phyloP scores from a whole-genome alignment of 345 rosid genomes.

The Syzygium jambos region DNA sequence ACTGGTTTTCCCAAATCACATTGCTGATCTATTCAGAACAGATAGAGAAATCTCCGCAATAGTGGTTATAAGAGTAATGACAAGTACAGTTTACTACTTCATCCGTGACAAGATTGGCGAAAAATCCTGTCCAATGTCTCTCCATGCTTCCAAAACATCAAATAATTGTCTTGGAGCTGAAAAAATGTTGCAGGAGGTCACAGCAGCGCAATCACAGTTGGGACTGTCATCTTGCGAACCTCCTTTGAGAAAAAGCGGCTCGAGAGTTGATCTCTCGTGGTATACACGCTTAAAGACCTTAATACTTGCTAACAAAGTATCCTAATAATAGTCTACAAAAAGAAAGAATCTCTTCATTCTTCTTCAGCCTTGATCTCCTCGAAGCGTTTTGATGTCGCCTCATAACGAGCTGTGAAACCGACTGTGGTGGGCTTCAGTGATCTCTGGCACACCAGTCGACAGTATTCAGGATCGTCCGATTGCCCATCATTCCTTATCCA shows the following conservation, averaged over 20 bases:
- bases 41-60: neutral
- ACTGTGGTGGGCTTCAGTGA: constrained; percentile 67
- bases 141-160: constrained; percentile 5
- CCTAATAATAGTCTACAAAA: neutral
- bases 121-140: neutral
- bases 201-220: neutral
- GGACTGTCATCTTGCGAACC: neutral
- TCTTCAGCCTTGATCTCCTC: constrained; percentile 1
- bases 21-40: neutral
- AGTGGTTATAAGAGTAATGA: neutral
- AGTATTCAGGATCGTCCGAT: constrained; percentile 73
- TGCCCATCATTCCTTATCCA: constrained; percentile 78
- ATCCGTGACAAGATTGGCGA: neutral
- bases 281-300: neutral
- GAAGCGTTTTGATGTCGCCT: constrained; percentile 21
- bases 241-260: neutral
- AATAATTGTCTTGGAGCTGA: neutral
- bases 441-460: constrained; percentile 74
- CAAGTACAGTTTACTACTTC: neutral
- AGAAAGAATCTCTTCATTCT: neutral
- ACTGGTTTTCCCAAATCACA: neutral
- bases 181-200: too few species aligned
- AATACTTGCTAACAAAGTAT: neutral
- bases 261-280: neutral
- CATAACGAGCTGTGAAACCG: constrained; percentile 71